Percentiles rank a stretch among this genome's conserved stretches.
Conservation (phyloP, 208 protist genomes). For the Angomonas deanei region DNA sequence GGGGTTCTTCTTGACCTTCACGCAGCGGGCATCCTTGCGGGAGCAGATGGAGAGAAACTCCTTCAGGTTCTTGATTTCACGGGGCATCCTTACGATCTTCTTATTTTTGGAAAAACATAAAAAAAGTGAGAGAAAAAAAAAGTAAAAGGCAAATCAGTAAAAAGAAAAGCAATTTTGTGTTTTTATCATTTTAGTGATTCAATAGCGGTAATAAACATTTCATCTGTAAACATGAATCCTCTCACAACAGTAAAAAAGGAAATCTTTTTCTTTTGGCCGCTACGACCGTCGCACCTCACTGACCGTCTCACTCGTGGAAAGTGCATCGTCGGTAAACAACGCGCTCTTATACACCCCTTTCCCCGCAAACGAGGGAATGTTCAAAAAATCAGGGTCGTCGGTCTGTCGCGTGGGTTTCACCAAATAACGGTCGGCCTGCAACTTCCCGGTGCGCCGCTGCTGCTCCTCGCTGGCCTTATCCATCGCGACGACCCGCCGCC, state of each 20-base stretch:
- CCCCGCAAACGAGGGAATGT: slow-evolving; percentile 59
- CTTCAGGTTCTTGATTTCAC: slow-evolving; percentile 91
- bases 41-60: slow-evolving; percentile 91
- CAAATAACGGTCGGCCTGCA: slow-evolving; percentile 61
- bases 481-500: slow-evolving; percentile 20
- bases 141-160: background rate
- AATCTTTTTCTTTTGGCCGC: background rate
- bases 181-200: slow-evolving; percentile 7
- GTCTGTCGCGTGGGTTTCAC: slow-evolving; percentile 64
- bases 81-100: slow-evolving; percentile 50
- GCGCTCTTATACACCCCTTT: slow-evolving; percentile 56
- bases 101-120: background rate
- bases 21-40: slow-evolving; percentile 88
- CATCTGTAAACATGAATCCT: slow-evolving; percentile 6
- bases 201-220: background rate
- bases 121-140: slow-evolving; percentile 4
- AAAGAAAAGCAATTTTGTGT: background rate
- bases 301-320: slow-evolving; percentile 16
- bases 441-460: slow-evolving; percentile 47
- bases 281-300: slow-evolving; percentile 11
- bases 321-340: slow-evolving; percentile 49
- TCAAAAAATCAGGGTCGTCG: slow-evolving; percentile 71
- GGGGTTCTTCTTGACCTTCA: slow-evolving; percentile 91
- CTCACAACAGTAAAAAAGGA: background rate
- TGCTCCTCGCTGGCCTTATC: slow-evolving; percentile 39